Evolutionary conservation across 208 protist species (phyloP), one percentile per base, ranked within the genome.

Genomic region (Trypanosoma theileri): DNA sequence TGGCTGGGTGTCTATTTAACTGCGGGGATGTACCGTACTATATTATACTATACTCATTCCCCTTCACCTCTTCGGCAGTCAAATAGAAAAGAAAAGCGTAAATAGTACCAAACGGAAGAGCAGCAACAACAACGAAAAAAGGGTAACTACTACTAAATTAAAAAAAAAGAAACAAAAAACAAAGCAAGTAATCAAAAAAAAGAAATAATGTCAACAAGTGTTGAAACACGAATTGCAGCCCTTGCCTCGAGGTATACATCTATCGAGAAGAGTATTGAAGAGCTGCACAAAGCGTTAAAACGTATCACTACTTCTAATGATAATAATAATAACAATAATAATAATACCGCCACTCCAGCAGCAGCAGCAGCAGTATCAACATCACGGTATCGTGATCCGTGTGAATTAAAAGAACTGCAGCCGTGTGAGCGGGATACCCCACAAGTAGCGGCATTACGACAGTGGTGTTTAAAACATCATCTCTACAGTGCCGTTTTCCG

Each of bases 401-500:
- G 54, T 0, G 64, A 79, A 45, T 44, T 83, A 12, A 55, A 69
- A 28, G 78, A 74, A 48, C 71, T 92, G 22, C 72, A 89, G 75
- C 86, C 89, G 13, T 85, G 84, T 48, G 46, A 63, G 2, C 68
- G 75, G 57, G 89, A 95, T 45, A 85, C 86, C 0, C 59, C 72
- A 16, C 81, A 84, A 66, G 89, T 95, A 41, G 84, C 86, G 0
- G 64, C 66, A 19, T 75, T 95, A 22, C 84, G 86, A 9, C 46
- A 26, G 11, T 83, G 79, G 73, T 91, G 84, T 68, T 26, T 86
- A 3, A 64, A 77, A 11, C 41, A 80, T 59, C 63, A 65, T 24
- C 77, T 95, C 22, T 63, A 79, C 73, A 80, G 77, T 24, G 77
- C 86, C 9, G 3, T 59, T n/a, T 95, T 97, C 58, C 63, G 78